Evolutionary conservation across 2,329 filamentous ascomycete genomes (phyloP).

Genomic region (Coniochaeta ligniaria): DNA sequence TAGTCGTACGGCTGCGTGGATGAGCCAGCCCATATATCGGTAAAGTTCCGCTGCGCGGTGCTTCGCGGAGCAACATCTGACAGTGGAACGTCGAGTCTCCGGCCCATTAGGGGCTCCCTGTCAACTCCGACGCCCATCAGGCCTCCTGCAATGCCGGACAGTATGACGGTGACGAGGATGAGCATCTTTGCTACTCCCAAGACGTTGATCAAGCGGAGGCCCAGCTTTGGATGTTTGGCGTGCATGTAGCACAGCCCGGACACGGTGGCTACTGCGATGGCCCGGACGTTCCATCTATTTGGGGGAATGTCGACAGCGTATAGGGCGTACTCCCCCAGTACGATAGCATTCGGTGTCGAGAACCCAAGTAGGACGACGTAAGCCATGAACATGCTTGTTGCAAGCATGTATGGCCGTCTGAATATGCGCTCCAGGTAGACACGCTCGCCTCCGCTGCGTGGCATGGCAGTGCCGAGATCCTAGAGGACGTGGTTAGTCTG

Average conservation of each 20-base stretch:
- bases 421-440: conserved; percentile 48
- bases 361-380: conserved; percentile 43
- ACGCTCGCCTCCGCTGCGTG: conserved; percentile 40
- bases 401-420: conserved; percentile 40
- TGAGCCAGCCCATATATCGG: conserved; percentile 28
- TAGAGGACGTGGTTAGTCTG: not conserved
- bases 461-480: conserved; percentile 37
- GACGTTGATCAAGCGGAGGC: conserved; percentile 38
- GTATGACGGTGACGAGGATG: conserved; percentile 36
- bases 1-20: conserved; percentile 33
- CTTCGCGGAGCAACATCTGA: conserved; percentile 16
- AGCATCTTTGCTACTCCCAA: conserved; percentile 42
- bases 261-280: conserved; percentile 37
- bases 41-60: conserved; percentile 32
- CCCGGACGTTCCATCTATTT: conserved; percentile 40
- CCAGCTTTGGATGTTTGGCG: conserved; percentile 34
- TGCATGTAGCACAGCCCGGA: conserved; percentile 39
- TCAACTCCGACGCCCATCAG: conserved; percentile 21
- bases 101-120: conserved; percentile 8
- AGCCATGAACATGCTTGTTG: conserved; percentile 44
- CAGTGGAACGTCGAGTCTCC: conserved; percentile 14
- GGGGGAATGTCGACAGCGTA: conserved; percentile 32
- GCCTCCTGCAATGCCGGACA: conserved; percentile 31
- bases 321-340: conserved; percentile 43
- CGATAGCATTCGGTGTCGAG: conserved; percentile 43